phyloP scores from a whole-genome alignment of 345 rosid genomes.

The Microcos paniculata region DNA sequence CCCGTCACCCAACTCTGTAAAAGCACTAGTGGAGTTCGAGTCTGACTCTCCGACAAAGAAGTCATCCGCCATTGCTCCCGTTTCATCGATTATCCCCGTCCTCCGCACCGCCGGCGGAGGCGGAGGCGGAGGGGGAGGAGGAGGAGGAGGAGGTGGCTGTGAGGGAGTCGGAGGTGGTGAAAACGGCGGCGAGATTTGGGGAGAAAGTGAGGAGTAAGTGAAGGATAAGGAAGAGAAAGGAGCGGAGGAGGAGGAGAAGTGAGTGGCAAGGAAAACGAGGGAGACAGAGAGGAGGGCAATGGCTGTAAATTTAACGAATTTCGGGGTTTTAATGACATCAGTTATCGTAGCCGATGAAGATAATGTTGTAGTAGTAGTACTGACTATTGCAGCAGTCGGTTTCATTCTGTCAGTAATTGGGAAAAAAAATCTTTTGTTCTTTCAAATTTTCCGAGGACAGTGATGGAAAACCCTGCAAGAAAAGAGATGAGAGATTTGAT shows the following conservation, averaged over 20 bases:
- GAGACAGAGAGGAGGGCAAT: slow-evolving; percentile 34
- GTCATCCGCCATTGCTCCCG: slow-evolving; percentile 50
- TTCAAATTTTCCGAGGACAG: not conserved
- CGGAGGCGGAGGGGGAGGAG: slow-evolving; percentile 31
- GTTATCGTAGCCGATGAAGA: slow-evolving; percentile 10
- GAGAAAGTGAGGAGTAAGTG: slow-evolving; percentile 14
- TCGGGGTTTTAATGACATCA: slow-evolving; percentile 39
- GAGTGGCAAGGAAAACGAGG: slow-evolving; percentile 25
- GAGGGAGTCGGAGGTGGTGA: slow-evolving; percentile 8
- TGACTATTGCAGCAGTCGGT: not conserved
- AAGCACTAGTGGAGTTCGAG: slow-evolving; percentile 16
- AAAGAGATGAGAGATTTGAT: not conserved
- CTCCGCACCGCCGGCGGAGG: slow-evolving; percentile 39
- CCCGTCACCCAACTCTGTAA: slow-evolving; percentile 3
- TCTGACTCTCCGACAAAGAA: slow-evolving; percentile 48
- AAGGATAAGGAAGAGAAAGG: slow-evolving; percentile 20
- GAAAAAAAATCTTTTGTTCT: not conserved
- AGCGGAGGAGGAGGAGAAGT: slow-evolving; percentile 28
- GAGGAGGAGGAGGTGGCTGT: slow-evolving; percentile 10
- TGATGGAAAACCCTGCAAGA: not conserved
- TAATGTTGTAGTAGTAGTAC: not conserved
- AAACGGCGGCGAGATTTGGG: slow-evolving; percentile 13
- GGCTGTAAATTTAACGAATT: slow-evolving; percentile 36
- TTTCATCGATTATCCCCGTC: slow-evolving; percentile 60
- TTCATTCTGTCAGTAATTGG: not conserved